Evolutionary conservation across 306 rosid species (phyloP), one percentile per base, ranked within the genome.

Genomic region (Cicer bijugum): DNA sequence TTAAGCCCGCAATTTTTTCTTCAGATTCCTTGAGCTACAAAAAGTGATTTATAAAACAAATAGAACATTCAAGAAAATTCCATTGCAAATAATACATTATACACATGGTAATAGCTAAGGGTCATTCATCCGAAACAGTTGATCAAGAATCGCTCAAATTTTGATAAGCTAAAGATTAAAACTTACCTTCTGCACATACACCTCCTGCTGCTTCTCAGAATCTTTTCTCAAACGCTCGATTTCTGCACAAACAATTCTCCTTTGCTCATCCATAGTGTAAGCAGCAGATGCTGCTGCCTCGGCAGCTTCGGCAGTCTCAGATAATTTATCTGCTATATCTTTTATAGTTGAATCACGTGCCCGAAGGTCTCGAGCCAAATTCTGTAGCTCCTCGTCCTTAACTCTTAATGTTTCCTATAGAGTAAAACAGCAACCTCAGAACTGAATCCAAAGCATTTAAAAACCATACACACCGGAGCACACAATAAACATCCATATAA

Each of bases 201-300:
- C 69, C 80, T 87, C 90, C 64, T 76, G 85, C 76, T 84, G 89
- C 86, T 84, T 84, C 75, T 78, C 88, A 52, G 83, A 92, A 20
- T 86, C 89, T 77, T 84, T 84, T 75, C 53, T 84, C 75, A 95
- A 68, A 68, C 91, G 86, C 75, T 92, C 97, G 64, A 95, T 77
- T 86, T 90, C 93, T 72, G 85, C 87, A 76, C 87, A 90, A 17
- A 79, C 92, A 76, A 91, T 86, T 85, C 86, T 85, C 82, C 99
- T 57, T 51, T 95, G 99, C 67, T 95, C 97, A 75, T 92, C 97
- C 83, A 95, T 88, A 10, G 85, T 90, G 84, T 88, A 88, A 63
- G 97, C 99, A 67, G 99, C 97, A 74, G 96, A 87, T 75, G 97
- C 99, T 71, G 99, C 99, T 33, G 96, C 96, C 89, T 95, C 99